phyloP scores from a whole-genome alignment of 1,139 yeast species.

The Saccharomyces hybrid region DNA sequence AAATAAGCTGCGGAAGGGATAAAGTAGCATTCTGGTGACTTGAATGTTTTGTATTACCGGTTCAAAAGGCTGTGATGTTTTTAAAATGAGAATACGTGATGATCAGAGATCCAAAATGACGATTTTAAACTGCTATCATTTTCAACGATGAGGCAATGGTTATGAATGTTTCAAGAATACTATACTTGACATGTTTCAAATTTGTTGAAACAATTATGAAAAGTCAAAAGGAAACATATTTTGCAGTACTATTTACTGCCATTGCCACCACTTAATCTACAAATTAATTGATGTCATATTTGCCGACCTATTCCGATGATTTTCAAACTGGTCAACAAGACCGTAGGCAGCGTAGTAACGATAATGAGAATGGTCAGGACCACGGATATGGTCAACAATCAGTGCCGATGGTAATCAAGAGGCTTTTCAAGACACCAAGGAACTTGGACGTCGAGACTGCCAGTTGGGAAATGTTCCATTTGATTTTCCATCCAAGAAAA shows the following conservation, averaged over 20 bases:
- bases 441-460: constrained; percentile 90
- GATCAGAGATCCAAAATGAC: neutral
- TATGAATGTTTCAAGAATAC: neutral
- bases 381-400: neutral
- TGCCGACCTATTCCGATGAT: neutral
- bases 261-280: neutral
- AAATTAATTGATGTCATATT: neutral
- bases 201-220: neutral
- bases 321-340: neutral
- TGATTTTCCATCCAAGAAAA: constrained; percentile 67
- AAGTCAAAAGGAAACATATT: neutral
- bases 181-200: neutral
- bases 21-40: neutral
- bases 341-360: neutral
- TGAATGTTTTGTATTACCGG: neutral
- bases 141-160: neutral
- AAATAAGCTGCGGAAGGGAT: too few relatives aligned
- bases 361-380: neutral
- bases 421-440: constrained; percentile 59
- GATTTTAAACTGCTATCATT: neutral
- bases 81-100: too few relatives aligned
- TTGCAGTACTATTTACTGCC: neutral
- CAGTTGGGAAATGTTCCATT: constrained; percentile 76
- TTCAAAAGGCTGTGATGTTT: too few relatives aligned
- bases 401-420: constrained; percentile 38